Evolutionary conservation across 371 early-diverging fungal genomes (phyloP).

Genomic region (Mortierella sp.): DNA sequence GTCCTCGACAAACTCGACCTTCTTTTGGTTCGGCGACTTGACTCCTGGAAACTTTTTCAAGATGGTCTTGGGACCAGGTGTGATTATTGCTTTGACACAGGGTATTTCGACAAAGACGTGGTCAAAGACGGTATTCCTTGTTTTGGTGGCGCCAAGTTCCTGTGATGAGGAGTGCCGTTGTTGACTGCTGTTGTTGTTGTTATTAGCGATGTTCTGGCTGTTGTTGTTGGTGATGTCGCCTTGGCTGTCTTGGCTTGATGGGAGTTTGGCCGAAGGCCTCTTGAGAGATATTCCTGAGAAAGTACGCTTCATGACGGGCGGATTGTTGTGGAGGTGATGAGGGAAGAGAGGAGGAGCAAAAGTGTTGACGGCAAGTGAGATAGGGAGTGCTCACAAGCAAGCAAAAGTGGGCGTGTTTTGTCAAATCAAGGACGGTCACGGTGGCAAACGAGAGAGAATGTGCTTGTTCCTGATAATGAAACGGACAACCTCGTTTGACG

Average conservation of each 20-base stretch:
- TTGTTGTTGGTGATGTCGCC: background rate
- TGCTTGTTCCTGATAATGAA: background rate
- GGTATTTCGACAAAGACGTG: slow-evolving; percentile 20
- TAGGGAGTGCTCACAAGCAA: background rate
- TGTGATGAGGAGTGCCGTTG: slow-evolving; percentile 17
- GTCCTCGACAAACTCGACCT: slow-evolving; percentile 48
- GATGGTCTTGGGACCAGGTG: slow-evolving; percentile 23
- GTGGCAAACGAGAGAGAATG: background rate
- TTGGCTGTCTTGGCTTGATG: background rate
- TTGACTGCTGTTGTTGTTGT: slow-evolving; percentile 3
- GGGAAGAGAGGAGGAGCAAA: background rate
- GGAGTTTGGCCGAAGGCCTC: slow-evolving; percentile 26
- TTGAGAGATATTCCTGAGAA: slow-evolving; percentile 46
- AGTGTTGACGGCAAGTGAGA: background rate
- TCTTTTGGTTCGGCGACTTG: slow-evolving; percentile 39
- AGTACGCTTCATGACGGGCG: slow-evolving; percentile 42
- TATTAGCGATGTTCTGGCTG: slow-evolving; percentile 10
- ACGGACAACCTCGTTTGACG: background rate
- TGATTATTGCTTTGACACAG: slow-evolving; percentile 1
- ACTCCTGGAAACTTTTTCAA: slow-evolving; percentile 37
- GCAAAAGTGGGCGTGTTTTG: background rate
- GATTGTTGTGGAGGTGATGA: background rate
- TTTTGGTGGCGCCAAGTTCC: slow-evolving; percentile 25
- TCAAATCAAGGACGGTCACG: slow-evolving; percentile 6
- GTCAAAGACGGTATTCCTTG: background rate